A percentile compares a stretch with the other conserved stretches of the same genome.
These are phyloP conservation scores for Metarhizium rileyi DNA, from an alignment of 2,329 filamentous ascomycete species.

Conservation along the genomic window DNA sequence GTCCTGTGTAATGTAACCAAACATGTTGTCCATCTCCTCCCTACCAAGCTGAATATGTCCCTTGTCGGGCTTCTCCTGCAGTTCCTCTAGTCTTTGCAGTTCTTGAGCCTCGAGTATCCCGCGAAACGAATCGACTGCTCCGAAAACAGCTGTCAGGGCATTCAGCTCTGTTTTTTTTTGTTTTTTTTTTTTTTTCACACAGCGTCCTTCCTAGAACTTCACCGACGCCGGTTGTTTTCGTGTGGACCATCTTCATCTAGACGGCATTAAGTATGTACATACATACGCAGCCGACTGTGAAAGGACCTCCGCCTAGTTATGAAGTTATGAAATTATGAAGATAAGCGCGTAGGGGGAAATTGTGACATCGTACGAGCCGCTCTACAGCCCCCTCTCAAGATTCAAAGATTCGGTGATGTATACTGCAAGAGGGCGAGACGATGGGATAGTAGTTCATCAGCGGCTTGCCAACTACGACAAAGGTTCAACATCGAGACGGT, in stretches of 20 bases:
- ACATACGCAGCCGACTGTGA: conserved; percentile 20
- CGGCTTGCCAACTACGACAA: neutral
- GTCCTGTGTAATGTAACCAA: conserved; percentile 15
- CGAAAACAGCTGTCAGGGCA: conserved; percentile 19
- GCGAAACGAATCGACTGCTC: conserved; percentile 19
- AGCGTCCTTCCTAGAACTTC: neutral
- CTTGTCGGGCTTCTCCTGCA: conserved; percentile 18
- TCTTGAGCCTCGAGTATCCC: conserved; percentile 18
- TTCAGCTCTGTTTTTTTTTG: neutral
- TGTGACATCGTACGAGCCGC: conserved; percentile 19
- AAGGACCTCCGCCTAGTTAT: no score
- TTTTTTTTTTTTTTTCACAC: no score
- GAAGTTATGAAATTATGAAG: no score
- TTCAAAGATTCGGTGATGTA: conserved; percentile 17
- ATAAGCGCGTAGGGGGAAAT: conserved; percentile 26
- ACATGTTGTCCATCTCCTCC: conserved; percentile 20
- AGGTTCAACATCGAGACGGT: conserved; percentile 21
- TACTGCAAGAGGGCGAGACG: conserved; percentile 14
- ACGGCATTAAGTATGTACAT: conserved; percentile 1
- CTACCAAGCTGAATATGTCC: conserved; percentile 13
- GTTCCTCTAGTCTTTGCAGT: conserved; percentile 10
- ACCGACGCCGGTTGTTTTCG: neutral
- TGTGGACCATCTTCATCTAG: neutral
- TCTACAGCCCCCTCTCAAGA: conserved; percentile 11
- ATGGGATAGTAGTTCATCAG: neutral